These are phyloP conservation scores for Ogataea allantospora DNA, from an alignment of 805 yeast species.

Conservation along the genomic window DNA sequence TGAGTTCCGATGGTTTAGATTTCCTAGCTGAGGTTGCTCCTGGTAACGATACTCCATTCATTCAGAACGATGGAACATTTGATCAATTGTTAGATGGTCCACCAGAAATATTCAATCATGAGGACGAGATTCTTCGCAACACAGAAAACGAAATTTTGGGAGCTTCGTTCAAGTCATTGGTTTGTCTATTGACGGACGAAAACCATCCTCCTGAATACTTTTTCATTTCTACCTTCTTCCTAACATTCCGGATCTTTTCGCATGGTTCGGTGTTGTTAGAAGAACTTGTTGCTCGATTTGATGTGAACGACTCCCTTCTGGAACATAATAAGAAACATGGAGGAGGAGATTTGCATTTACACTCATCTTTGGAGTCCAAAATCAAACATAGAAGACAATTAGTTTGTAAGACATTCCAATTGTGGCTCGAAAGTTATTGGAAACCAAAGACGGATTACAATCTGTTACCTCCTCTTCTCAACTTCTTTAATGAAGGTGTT, in stretches of 20 bases:
- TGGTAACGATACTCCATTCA: constrained; percentile 28
- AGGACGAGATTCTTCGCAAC: constrained; percentile 51
- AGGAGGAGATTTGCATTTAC: constrained; percentile 28
- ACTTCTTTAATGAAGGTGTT: constrained; percentile 78
- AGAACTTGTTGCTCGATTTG: constrained; percentile 65
- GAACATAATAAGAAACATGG: constrained; percentile 28
- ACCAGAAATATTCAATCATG: constrained; percentile 18
- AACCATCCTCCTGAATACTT: constrained; percentile 61
- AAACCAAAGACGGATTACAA: constrained; percentile 57
- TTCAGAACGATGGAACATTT: constrained; percentile 26
- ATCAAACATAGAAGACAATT: constrained; percentile 62
- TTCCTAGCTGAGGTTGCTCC: constrained; percentile 35
- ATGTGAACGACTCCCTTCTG: constrained; percentile 39
- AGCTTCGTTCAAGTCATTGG: constrained; percentile 68
- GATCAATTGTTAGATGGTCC: constrained; percentile 17
- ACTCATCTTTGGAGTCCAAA: constrained; percentile 41
- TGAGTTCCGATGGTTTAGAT: constrained; percentile 49
- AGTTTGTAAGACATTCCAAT: constrained; percentile 65
- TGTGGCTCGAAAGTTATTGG: constrained; percentile 94
- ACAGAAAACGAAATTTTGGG: constrained; percentile 56
- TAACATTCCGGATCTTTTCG: constrained; percentile 73
- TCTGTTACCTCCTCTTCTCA: constrained; percentile 65
- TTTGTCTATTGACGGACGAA: constrained; percentile 67
- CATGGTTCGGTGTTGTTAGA: constrained; percentile 65
- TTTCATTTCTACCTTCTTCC: constrained; percentile 69